Evolutionary conservation across 805 yeast species (phyloP).

Genomic region (Candida adriatica): DNA sequence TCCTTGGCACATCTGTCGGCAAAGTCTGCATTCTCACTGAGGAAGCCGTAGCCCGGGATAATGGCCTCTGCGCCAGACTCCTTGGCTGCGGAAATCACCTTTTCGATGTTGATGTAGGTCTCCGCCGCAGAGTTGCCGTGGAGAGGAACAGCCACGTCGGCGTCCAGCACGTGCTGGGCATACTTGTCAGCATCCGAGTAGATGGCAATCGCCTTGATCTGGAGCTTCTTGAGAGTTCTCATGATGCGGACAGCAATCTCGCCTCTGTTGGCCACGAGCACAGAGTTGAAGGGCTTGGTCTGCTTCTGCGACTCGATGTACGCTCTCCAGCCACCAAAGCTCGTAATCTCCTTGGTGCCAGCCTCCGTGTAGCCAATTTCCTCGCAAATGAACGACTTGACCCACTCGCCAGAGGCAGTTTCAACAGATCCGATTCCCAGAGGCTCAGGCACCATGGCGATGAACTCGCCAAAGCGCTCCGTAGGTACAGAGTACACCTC

Average conservation of each 20-base stretch:
- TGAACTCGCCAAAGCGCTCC: slow-evolving; percentile 74
- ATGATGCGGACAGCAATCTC: slow-evolving; percentile 96
- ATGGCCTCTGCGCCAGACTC: slow-evolving; percentile 86
- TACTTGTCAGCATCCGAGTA: slow-evolving; percentile 88
- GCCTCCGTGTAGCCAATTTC: slow-evolving; percentile 70
- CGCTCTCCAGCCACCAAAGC: slow-evolving; percentile 80
- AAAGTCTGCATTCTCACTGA: slow-evolving; percentile 94
- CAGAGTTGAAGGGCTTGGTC: slow-evolving; percentile 64
- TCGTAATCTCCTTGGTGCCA: slow-evolving; percentile 78
- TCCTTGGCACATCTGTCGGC: slow-evolving; percentile 80
- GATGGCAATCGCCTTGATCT: slow-evolving; percentile 76
- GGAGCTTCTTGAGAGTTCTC: slow-evolving; percentile 74
- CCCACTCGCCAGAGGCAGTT: slow-evolving; percentile 71
- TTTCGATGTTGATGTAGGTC: slow-evolving; percentile 80
- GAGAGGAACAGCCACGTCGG: slow-evolving; percentile 77
- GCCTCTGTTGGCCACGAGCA: slow-evolving; percentile 95
- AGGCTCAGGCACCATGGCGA: slow-evolving; percentile 88
- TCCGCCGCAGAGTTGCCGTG: slow-evolving; percentile 84
- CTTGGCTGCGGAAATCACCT: slow-evolving; percentile 81
- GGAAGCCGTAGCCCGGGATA: slow-evolving; percentile 95
- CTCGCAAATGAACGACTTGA: slow-evolving; percentile 93
- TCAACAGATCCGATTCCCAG: slow-evolving; percentile 93
- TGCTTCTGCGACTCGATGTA: slow-evolving; percentile 39
- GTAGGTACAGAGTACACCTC: slow-evolving; percentile 82
- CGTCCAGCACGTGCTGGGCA: slow-evolving; percentile 76